Evolutionary conservation across 2,329 filamentous ascomycete species (phyloP), one percentile per base, ranked within the genome.

Genomic region (Penicillium janthinellum): DNA sequence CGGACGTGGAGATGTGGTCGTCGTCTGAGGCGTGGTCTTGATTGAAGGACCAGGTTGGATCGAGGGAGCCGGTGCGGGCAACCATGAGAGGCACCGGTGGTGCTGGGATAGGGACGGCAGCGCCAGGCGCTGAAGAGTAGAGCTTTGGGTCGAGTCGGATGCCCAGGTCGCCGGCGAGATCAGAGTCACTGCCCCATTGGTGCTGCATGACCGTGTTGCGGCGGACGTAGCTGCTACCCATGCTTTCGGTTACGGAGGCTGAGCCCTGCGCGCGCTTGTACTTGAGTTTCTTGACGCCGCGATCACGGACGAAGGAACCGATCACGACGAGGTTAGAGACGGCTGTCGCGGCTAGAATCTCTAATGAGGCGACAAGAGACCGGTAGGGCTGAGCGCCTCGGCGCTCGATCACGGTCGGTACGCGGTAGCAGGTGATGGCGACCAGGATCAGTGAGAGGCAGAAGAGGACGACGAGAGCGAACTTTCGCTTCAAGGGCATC

Each of bases 281-380:
- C 72, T 92, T 95, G 58, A 84, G 84, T 77, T 96, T 96, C 82
- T 98, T 98, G 42, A 92, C 81, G 28, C 95, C 95, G 55, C 91
- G 86, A 73, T 98, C 94, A 14, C 94, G 86, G 31, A 98, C 87
- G 71, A 98, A 98, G 0, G 93, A 96, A 12, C 94, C 94, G 2
- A 99, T 85, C 0, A 97, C 90, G 20, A 99, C 83, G 3, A 90
- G 88, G 73, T 98, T 99, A 12, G 94, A 91, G 0, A 96, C 90
- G 0, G 88, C 87, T 0, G 93, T 91, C 5, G 95, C 93, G 53
- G 94, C 93, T 1, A 98, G 83, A 7, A 98, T 89, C 72, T 99
- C 95, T 17, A 96, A 83, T 0, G 93, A 96, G 4, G 95, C 95
- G 64, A 96, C 83, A 1, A 98, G 85, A 0, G 94, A 96, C 47